Conservation (phyloP, 768 basidiomycete genomes). For the Pleurotus cornucopiae region DNA sequence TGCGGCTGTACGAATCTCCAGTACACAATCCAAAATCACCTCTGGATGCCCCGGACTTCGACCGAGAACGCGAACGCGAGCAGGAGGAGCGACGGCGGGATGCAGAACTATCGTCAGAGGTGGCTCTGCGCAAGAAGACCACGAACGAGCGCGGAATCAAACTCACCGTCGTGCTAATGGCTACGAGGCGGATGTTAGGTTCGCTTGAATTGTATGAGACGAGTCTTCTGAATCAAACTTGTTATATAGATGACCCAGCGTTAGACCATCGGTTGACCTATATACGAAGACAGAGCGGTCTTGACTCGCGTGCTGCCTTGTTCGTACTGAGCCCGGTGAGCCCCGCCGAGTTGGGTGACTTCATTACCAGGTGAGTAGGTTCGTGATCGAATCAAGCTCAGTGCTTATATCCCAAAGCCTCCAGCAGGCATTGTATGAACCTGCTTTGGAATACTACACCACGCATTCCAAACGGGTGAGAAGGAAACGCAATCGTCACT, state of each 20-base stretch:
- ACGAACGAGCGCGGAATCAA: constrained; percentile 88
- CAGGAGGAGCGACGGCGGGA: constrained; percentile 73
- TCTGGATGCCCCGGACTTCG: constrained; percentile 48
- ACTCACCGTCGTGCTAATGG: constrained; percentile 89
- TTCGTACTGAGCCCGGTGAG: constrained; percentile 95
- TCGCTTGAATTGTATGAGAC: constrained; percentile 17
- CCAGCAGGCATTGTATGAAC: constrained; percentile 84
- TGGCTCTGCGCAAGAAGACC: constrained; percentile 73
- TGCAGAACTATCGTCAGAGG: constrained; percentile 71
- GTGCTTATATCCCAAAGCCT: constrained; percentile 42
- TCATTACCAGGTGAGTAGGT: constrained; percentile 65
- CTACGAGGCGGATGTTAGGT: constrained; percentile 87
- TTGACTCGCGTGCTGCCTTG: constrained; percentile 88
- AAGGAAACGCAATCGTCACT: constrained; percentile 82
- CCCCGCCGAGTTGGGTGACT: constrained; percentile 80
- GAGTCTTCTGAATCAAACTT: neutral
- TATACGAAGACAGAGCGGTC: constrained; percentile 81
- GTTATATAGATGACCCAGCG: constrained; percentile 67
- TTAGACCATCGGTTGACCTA: constrained; percentile 82
- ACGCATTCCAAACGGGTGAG: constrained; percentile 89
- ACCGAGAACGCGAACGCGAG: constrained; percentile 52
- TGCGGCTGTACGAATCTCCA: constrained; percentile 73
- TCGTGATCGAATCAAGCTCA: neutral
- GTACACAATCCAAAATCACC: constrained; percentile 43
- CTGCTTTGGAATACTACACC: constrained; percentile 91